Base-by-base conservation (phyloP, 2,329 filamentous ascomycete genomes). In the Neonectria magnoliae region DNA sequence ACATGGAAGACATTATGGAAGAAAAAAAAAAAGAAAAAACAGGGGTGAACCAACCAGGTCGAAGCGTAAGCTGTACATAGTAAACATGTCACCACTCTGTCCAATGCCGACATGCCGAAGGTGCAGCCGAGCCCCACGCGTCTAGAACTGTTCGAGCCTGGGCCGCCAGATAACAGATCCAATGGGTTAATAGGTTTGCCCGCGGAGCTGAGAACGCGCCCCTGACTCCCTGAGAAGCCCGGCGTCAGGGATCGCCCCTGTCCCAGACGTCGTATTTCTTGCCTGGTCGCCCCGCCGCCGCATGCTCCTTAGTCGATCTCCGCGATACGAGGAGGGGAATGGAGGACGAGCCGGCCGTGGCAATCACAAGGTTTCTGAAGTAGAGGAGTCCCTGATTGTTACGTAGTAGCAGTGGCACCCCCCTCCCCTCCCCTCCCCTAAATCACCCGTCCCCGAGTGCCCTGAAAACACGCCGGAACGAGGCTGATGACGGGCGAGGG, bases 31-130 rank as follows among this genome's bases (percentile, higher is more conserved):
- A n/a, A n/a, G n/a, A n/a, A n/a, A 6, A 6, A 6, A 25, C 29
- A 29, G 29, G 29, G 29, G 29, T 29, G 29, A 29, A 10, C 29
- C 29, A 29, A 10, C 9, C 29, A 29, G 29, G 29, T 29, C 29
- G 29, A 29, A 29, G 29, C 29, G 29, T 29, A 25, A 25, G 25
- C 25, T 5, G 25, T n/a, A 7, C 25, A 27, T 27, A 27, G 25
- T 33, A 38, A n/a, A 38, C 36, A 38, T 38, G 14, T 38, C 36
- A 38, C 36, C 9, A 8, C 29, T 29, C 48, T 38, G 60, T 64
- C 62, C 60, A 63, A 70, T 67, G 63, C 63, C 63, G 50, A 57
- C 50, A 56, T 65, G 62, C 67, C 68, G 65, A 65, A 29, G 55
- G 60, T 33, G 57, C 47, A 64, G 33, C 66, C 60, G 64, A 62